These are phyloP conservation scores for Pterocarpus macrocarpus DNA, from an alignment of 306 rosid genomes.

Conservation along the genomic window DNA sequence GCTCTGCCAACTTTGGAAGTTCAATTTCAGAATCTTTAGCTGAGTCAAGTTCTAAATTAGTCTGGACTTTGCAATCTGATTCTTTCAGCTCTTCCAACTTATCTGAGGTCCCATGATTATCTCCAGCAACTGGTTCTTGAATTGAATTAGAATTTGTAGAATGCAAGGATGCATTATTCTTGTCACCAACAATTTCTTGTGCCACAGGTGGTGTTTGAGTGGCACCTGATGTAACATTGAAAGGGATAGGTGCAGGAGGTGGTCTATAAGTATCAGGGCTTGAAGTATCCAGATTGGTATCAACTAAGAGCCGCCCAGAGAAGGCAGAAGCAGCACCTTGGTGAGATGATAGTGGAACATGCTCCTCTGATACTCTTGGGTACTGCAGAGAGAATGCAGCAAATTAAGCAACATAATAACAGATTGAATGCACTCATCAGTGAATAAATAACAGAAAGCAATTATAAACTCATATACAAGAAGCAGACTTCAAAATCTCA, in stretches of 20 bases:
- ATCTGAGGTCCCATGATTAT: slow-evolving; percentile 54
- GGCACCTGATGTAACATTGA: slow-evolving; percentile 58
- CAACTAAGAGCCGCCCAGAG: slow-evolving; percentile 78
- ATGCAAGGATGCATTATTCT: slow-evolving; percentile 59
- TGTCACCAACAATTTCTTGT: slow-evolving; percentile 65
- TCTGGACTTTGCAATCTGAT: slow-evolving; percentile 63
- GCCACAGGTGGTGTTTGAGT: slow-evolving; percentile 66
- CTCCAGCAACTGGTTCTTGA: slow-evolving; percentile 63
- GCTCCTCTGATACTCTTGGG: slow-evolving; percentile 86
- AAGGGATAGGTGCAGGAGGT: slow-evolving; percentile 92
- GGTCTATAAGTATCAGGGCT: slow-evolving; percentile 90
- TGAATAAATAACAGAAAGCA: not conserved
- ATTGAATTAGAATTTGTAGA: slow-evolving; percentile 67
- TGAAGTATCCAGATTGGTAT: slow-evolving; percentile 89
- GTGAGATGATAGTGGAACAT: slow-evolving; percentile 78
- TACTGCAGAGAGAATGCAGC: slow-evolving; percentile 63
- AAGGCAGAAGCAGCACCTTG: slow-evolving; percentile 62
- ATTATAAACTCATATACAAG: not conserved
- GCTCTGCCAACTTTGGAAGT: slow-evolving; percentile 64
- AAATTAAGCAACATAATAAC: slow-evolving; percentile 29
- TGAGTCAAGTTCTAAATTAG: slow-evolving; percentile 53
- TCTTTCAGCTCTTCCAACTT: slow-evolving; percentile 70
- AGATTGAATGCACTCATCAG: slow-evolving; percentile 9
- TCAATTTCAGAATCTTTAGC: slow-evolving; percentile 72
- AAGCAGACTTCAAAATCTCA: slow-evolving; percentile 26